phyloP scores from a whole-genome alignment of 1,139 yeast genomes.

The Petasospora fabianii region DNA sequence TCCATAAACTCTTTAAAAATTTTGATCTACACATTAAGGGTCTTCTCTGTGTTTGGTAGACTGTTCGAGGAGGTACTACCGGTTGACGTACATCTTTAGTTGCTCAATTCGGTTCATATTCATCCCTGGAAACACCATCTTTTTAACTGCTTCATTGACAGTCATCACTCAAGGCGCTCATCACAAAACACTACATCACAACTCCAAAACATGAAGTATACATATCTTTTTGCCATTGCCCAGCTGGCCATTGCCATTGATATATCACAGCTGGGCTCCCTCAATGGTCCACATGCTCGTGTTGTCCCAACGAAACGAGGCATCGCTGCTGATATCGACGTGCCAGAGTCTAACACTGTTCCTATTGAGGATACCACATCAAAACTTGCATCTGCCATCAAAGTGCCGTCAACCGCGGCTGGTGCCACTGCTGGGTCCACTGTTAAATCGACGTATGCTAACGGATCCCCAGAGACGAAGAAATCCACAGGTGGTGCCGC shows the following conservation, averaged over 20 bases:
- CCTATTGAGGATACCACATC: constrained; percentile 10
- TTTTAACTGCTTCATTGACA: too few species aligned
- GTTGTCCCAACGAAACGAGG: constrained; percentile 5
- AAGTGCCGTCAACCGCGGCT: constrained; percentile 2
- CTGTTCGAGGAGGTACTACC: too few species aligned
- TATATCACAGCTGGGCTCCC: neutral
- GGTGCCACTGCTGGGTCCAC: neutral
- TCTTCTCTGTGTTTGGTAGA: too few species aligned
- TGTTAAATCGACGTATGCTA: too few species aligned
- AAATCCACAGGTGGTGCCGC: constrained; percentile 1
- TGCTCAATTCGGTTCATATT: too few species aligned
- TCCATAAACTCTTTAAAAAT: too few species aligned
- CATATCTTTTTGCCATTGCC: neutral
- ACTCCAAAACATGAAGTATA: constrained; percentile 2
- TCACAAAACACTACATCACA: too few species aligned
- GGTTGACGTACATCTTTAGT: too few species aligned
- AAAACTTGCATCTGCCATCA: neutral
- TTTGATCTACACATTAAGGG: too few species aligned
- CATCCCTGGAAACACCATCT: too few species aligned
- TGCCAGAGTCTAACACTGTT: constrained; percentile 13
- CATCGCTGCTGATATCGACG: constrained; percentile 8
- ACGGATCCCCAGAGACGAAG: too few species aligned
- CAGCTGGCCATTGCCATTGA: constrained; percentile 5
- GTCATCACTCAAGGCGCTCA: too few species aligned
- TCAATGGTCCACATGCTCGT: constrained; percentile 5